phyloP scores from a whole-genome alignment of 2,329 filamentous ascomycete genomes.

The Aspergillus fischeri region DNA sequence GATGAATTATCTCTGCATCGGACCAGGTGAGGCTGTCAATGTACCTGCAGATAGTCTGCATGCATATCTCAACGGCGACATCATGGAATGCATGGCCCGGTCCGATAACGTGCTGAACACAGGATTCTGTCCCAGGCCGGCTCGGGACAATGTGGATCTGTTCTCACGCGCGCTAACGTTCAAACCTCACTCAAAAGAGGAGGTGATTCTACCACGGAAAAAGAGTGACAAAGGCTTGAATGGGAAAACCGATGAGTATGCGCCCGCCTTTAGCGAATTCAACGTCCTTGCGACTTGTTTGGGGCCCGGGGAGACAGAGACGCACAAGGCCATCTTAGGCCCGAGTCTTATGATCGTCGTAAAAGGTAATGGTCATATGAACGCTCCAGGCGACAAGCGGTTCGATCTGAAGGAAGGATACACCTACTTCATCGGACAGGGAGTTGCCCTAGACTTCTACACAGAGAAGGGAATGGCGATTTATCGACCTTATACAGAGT shows the following conservation, averaged over 20 bases:
- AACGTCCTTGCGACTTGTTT: conserved; percentile 61
- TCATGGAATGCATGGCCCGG: conserved; percentile 75
- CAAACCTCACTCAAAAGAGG: conserved; percentile 54
- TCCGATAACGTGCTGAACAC: conserved; percentile 71
- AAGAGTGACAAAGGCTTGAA: conserved; percentile 50
- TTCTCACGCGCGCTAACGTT: conserved; percentile 64
- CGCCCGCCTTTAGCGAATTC: conserved; percentile 68
- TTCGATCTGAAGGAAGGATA: conserved; percentile 57
- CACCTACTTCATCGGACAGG: conserved; percentile 64
- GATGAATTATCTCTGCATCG: conserved; percentile 69
- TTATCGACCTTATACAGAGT: conserved; percentile 46
- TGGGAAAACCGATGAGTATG: conserved; percentile 61
- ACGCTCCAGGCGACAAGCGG: conserved; percentile 47
- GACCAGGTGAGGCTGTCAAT: conserved; percentile 63
- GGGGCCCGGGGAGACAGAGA: conserved; percentile 56
- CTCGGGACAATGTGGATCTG: conserved; percentile 60
- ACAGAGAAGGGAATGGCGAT: conserved; percentile 43
- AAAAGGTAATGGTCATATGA: conserved; percentile 55
- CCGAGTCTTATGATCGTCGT: conserved; percentile 63
- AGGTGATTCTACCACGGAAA: conserved; percentile 52
- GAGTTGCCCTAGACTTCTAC: conserved; percentile 46
- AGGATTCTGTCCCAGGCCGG: conserved; percentile 66
- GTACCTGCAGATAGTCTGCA: conserved; percentile 72
- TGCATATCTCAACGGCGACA: conserved; percentile 68
- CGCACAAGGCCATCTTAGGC: conserved; percentile 52